Base-by-base conservation (phyloP, 768 basidiomycete species). In the Sarcomyxa edulis region DNA sequence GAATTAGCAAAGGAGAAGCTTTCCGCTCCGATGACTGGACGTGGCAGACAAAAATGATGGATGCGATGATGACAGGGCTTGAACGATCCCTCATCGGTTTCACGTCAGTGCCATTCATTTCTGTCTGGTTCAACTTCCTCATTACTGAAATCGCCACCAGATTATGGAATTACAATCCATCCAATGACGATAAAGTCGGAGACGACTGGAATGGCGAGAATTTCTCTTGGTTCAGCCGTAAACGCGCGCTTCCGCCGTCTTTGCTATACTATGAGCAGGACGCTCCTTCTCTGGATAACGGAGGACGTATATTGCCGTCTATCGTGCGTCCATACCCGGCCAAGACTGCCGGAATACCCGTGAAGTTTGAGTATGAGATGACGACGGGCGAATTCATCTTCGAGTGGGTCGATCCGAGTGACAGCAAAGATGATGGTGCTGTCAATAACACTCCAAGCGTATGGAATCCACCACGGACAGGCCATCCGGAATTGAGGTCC, bases 151-250 rank as follows among this genome's bases (percentile, higher is more conserved):
- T 23, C 15, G 15, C 36, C 37, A 23, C 5, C 49, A 96, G 92
- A 2, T 61, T 97, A 5, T 97, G 95, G 95, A 91, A 88, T 43
- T 97, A 96, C 58, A 96, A 97, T 51, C 86, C 94, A 0, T 65
- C 71, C 36, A 98, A 97, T 60, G 71, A 74, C 26, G 93, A 97
- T 55, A 49, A 58, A 12, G 50, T 59, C 18, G 95, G 95, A 11
- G 94, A 97, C 55, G 61, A 81, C 55, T 96, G 94, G 94, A 95
- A 94, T 50, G 90, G 87, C 37, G 94, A 99, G 60, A 96, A 94
- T 62, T 97, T 99, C 56, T 92, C 90, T 1, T 96, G 90, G 89
- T 97, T 91, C 71, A 80, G 79, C 50, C 63, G 65, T 29, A 61
- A 57, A 24, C 76, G 82, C 11, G 78, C 73, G 1, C 62, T 78